Conservation (phyloP, 2,329 filamentous ascomycete genomes). For the Colletotrichum karsti region DNA sequence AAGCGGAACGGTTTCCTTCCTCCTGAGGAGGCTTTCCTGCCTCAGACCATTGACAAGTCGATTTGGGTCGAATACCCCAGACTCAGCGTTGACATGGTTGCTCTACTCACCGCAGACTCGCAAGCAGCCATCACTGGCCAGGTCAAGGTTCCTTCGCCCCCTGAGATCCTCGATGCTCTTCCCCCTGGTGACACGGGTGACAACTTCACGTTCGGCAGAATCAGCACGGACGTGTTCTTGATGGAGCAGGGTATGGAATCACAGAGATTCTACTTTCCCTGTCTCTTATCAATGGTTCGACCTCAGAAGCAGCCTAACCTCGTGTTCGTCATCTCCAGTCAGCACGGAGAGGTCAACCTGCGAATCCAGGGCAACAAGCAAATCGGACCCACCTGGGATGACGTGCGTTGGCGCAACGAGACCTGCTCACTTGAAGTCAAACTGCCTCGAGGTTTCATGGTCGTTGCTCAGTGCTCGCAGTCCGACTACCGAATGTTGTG, state of each 20-base stretch:
- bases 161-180: conserved; percentile 72
- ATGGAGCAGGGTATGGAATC: conserved; percentile 77
- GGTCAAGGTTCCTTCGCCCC: conserved; percentile 54
- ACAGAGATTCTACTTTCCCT: conserved; percentile 75
- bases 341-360: conserved; percentile 80
- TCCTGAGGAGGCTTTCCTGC: conserved; percentile 72
- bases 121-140: conserved; percentile 57
- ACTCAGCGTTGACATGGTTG: conserved; percentile 75
- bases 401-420: conserved; percentile 81
- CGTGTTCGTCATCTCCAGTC: conserved; percentile 79
- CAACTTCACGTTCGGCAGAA: conserved; percentile 81
- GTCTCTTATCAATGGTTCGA: conserved; percentile 79
- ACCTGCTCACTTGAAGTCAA: conserved; percentile 72
- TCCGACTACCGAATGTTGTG: conserved; percentile 82
- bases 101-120: conserved; percentile 72
- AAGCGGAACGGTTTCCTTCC: conserved; percentile 83
- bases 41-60: conserved; percentile 80
- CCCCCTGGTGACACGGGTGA: conserved; percentile 79
- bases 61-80: conserved; percentile 84
- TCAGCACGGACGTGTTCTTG: conserved; percentile 78
- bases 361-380: conserved; percentile 75
- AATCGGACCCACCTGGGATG: conserved; percentile 79
- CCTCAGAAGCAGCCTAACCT: conserved; percentile 74
- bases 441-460: conserved; percentile 78
- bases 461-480: conserved; percentile 76